phyloP scores from a whole-genome alignment of 2,329 filamentous ascomycete genomes.

The Hypoxylon sp. region DNA sequence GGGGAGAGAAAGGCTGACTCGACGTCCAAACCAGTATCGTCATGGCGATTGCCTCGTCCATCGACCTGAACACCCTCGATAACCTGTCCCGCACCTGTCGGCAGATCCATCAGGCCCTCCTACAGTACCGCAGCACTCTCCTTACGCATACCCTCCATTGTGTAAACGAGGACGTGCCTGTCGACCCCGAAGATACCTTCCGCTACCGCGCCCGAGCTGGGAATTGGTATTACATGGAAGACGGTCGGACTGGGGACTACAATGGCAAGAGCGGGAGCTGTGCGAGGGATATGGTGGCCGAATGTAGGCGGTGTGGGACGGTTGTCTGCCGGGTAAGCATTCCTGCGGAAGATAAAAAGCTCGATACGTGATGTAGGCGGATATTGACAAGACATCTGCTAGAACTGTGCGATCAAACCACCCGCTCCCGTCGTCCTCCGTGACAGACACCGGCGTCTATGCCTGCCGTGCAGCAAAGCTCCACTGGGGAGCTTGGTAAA shows the following conservation, averaged over 20 bases:
- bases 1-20: constrained; percentile 38
- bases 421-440: constrained; percentile 75
- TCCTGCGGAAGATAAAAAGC: background rate
- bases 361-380: constrained; percentile 16
- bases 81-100: constrained; percentile 85
- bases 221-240: constrained; percentile 72
- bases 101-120: constrained; percentile 79
- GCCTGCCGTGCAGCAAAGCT: constrained; percentile 77
- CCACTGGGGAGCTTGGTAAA: constrained; percentile 71
- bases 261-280: constrained; percentile 81
- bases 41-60: constrained; percentile 77
- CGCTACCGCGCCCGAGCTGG: constrained; percentile 69
- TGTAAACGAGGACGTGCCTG: constrained; percentile 72
- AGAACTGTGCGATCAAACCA: constrained; percentile 93
- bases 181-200: constrained; percentile 68
- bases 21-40: constrained; percentile 70
- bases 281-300: constrained; percentile 86
- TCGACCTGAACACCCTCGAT: constrained; percentile 90
- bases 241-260: constrained; percentile 58
- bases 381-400: constrained; percentile 27
- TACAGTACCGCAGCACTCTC: constrained; percentile 82
- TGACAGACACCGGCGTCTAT: constrained; percentile 84
- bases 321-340: constrained; percentile 83
- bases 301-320: constrained; percentile 81
- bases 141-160: constrained; percentile 83